Conservation (phyloP, 805 yeast species). For the Wickerhamiella spandovensis region DNA sequence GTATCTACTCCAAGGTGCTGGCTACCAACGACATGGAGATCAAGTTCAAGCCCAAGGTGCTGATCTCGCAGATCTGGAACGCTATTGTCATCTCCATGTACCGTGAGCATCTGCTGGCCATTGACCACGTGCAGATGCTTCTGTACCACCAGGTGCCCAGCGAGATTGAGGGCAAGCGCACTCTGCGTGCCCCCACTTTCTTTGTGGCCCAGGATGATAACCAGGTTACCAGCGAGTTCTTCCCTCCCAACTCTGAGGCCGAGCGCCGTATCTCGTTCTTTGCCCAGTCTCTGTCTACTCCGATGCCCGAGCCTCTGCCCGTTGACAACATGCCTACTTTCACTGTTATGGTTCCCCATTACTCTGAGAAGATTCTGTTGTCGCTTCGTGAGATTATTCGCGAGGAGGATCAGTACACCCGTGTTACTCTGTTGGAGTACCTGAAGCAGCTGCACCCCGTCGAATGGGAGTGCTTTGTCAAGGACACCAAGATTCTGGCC, state of each 20-base stretch:
- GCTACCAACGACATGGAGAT: conserved; percentile 99
- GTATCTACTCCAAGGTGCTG: conserved; percentile 93
- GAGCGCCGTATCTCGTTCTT: conserved; percentile 99
- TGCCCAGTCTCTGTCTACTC: conserved; percentile 97
- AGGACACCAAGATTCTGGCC: conserved; percentile 88
- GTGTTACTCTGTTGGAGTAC: conserved; percentile 87
- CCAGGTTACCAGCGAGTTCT: conserved; percentile 89
- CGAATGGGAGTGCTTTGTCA: conserved; percentile 96
- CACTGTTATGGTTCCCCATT: conserved; percentile 93
- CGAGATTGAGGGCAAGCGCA: conserved; percentile 95
- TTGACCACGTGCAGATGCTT: conserved; percentile 95
- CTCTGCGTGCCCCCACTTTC: conserved; percentile 97
- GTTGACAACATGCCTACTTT: conserved; percentile 99
- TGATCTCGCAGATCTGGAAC: conserved; percentile 98
- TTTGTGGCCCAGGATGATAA: conserved; percentile 94
- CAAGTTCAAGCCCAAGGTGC: conserved; percentile 95
- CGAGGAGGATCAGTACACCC: conserved; percentile 93
- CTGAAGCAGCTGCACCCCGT: conserved; percentile 89
- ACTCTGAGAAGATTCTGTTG: conserved; percentile 82
- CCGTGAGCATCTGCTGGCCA: conserved; percentile 96
- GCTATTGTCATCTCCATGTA: conserved; percentile 98
- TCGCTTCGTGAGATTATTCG: conserved; percentile 93
- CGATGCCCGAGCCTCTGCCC: conserved; percentile 97
- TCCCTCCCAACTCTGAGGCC: conserved; percentile 95
- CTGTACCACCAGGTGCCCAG: conserved; percentile 97